Percentiles rank a stretch among this genome's conserved stretches.
Conservation (phyloP, 805 yeast species). For the Nakazawaea wyomingensis region DNA sequence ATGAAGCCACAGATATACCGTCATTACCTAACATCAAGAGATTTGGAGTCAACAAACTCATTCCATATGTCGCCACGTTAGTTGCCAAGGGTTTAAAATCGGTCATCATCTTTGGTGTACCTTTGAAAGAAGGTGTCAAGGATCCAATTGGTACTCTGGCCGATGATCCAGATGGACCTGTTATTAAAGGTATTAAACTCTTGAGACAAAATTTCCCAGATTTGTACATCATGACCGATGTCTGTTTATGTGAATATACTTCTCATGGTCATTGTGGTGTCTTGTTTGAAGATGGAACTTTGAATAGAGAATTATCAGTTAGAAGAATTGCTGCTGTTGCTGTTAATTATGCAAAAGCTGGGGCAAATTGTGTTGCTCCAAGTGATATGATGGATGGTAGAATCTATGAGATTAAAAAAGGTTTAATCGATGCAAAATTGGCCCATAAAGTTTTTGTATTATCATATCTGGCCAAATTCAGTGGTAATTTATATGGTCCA, state of each 20-base stretch:
- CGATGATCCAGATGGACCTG: conserved; percentile 96
- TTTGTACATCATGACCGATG: conserved; percentile 86
- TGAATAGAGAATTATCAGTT: conserved; percentile 70
- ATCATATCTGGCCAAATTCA: conserved; percentile 92
- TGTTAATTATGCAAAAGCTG: conserved; percentile 91
- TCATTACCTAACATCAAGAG: conserved; percentile 86
- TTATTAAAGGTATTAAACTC: conserved; percentile 68
- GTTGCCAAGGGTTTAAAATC: conserved; percentile 78
- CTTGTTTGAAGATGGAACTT: conserved; percentile 77
- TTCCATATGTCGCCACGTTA: conserved; percentile 63
- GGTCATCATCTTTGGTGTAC: conserved; percentile 91
- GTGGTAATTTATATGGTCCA: conserved; percentile 91
- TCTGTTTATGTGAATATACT: conserved; percentile 94
- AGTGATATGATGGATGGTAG: conserved; percentile 98
- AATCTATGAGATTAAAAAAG: conserved; percentile 78
- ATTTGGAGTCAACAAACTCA: conserved; percentile 74
- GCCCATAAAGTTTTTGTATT: conserved; percentile 87
- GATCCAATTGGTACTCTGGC: conserved; percentile 85
- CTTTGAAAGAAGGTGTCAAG: conserved; percentile 66
- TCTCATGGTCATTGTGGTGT: conserved; percentile 98
- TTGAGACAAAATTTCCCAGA: conserved; percentile 68
- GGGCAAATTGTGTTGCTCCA: conserved; percentile 94
- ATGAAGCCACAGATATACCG: conserved; percentile 70
- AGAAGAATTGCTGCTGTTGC: conserved; percentile 90
- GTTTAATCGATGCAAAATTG: conserved; percentile 70